Base-by-base conservation (phyloP, 129 eudicot genomes). In the Tanacetum coccineum region DNA sequence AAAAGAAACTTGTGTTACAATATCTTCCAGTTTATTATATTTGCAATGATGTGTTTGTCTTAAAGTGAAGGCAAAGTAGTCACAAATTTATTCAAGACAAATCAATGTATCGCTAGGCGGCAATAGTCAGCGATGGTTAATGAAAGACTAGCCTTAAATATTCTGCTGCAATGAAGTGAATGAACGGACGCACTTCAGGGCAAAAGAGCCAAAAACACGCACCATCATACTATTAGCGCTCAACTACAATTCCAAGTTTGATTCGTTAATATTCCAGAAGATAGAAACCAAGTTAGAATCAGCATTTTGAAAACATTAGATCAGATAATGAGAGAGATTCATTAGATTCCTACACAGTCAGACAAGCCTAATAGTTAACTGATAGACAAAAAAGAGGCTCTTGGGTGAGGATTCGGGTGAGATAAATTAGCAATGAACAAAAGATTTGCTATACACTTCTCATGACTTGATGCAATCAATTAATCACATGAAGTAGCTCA, bases 401-500 rank as follows among this genome's bases (percentile, higher is more conserved):
- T 58, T 58, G 63, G 63, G 39, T 26, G 12, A 53, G 26, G 59
- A 36, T 36, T 36, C 42, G 10, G 9, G 42, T 36, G 42, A 36
- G 42, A 6, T 36, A 6, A 36, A 36, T 36, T 36, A 53, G 20
- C 3, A 13, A 58, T 9, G 22, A 58, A 58, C 40, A 17, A 55
- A 55, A 20, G 60, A 4, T 39, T 20, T 22, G 59, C 78, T 80
- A 74, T 77, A 71, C 81, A 82, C 13, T 36, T 52, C 30, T 64
- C 53, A 54, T 54, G 13, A 49, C 54, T 49, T 49, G 54, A 49
- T 49, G 42, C 21, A 18, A 19, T 20, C 4, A 21, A 54, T 66
- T 64, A 19, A 68, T 83, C 83, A 88, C 96, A 88, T 80, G 76
- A 88, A 88, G 81, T 88, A 85, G 81, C 89, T 88, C 40, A 80